Conservation (phyloP, 345 rosid species). For the Pistacia atlantica region DNA sequence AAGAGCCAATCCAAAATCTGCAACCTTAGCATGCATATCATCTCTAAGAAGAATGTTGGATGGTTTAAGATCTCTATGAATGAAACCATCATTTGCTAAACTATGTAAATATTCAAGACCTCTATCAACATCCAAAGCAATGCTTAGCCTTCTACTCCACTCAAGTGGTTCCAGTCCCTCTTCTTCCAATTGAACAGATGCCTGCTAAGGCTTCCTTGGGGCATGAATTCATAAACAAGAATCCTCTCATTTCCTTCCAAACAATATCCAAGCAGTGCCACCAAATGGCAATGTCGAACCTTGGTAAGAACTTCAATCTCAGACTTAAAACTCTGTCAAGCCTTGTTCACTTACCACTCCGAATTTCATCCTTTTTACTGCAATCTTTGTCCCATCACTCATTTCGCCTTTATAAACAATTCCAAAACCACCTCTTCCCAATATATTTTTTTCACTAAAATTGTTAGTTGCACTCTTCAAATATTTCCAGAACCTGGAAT, state of each 20-base stretch:
- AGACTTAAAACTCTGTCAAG: conserved; percentile 2
- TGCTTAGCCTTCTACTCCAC: too few species aligned
- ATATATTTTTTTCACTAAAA: conserved; percentile 18
- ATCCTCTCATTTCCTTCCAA: too few species aligned
- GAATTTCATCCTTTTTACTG: conserved; percentile 55
- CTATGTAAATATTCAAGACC: conserved; percentile 22
- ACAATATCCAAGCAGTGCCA: too few species aligned
- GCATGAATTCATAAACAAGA: too few species aligned
- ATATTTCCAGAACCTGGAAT: conserved; percentile 38
- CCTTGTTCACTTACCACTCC: conserved; percentile 43
- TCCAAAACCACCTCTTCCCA: too few species aligned
- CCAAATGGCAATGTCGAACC: too few species aligned
- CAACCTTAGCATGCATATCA: conserved; percentile 59
- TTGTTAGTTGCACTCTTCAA: conserved; percentile 26
- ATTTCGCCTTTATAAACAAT: background rate
- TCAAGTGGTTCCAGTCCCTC: too few species aligned
- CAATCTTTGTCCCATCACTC: conserved; percentile 53
- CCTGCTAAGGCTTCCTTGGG: too few species aligned
- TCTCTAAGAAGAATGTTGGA: conserved; percentile 66
- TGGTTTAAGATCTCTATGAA: conserved; percentile 60
- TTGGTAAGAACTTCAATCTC: too few species aligned
- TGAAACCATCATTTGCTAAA: conserved; percentile 55
- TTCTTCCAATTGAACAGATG: too few species aligned
- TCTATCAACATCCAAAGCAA: too few species aligned
- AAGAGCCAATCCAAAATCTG: conserved; percentile 59